Conservation (phyloP, 1,139 yeast genomes). For the Sugiyamaella neomexicana region DNA sequence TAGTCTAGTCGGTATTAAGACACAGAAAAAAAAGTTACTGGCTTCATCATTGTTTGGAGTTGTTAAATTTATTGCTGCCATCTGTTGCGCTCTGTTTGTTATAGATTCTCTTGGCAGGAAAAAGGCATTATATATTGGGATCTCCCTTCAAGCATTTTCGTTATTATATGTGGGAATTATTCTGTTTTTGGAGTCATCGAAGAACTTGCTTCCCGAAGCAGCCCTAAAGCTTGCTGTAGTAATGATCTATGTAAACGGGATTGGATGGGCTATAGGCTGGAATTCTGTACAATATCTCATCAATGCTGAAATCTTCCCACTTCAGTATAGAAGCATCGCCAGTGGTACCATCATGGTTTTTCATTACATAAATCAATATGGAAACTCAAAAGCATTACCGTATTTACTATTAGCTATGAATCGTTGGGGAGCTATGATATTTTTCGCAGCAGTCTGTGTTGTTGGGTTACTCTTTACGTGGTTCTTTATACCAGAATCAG, state of each 20-base stretch:
- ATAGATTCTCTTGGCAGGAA: constrained; percentile 53
- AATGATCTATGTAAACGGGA: constrained; percentile 53
- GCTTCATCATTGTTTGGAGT: constrained; percentile 57
- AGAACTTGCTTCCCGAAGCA: constrained; percentile 36
- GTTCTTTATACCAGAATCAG: constrained; percentile 55
- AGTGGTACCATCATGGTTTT: constrained; percentile 56
- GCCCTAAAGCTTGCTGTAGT: constrained; percentile 46
- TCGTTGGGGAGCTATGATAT: constrained; percentile 55
- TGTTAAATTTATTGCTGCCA: constrained; percentile 48
- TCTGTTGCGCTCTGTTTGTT: constrained; percentile 48
- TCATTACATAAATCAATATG: constrained; percentile 61
- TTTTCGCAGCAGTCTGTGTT: constrained; percentile 50
- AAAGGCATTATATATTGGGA: constrained; percentile 46
- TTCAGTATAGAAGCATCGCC: constrained; percentile 55
- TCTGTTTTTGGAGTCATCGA: constrained; percentile 44
- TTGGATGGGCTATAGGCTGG: constrained; percentile 66
- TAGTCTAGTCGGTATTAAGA: constrained; percentile 50
- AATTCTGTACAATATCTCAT: constrained; percentile 59
- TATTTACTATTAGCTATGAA: constrained; percentile 51
- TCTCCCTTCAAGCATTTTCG: constrained; percentile 43
- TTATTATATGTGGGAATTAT: constrained; percentile 48
- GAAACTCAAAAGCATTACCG: constrained; percentile 60
- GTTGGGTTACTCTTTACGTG: constrained; percentile 51
- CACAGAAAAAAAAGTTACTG: constrained; percentile 40
- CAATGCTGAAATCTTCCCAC: constrained; percentile 60